Percentiles rank a stretch among this genome's conserved stretches.
Evolutionary conservation across 768 basidiomycete species (phyloP).

Genomic region (Serpula lacrymans): DNA sequence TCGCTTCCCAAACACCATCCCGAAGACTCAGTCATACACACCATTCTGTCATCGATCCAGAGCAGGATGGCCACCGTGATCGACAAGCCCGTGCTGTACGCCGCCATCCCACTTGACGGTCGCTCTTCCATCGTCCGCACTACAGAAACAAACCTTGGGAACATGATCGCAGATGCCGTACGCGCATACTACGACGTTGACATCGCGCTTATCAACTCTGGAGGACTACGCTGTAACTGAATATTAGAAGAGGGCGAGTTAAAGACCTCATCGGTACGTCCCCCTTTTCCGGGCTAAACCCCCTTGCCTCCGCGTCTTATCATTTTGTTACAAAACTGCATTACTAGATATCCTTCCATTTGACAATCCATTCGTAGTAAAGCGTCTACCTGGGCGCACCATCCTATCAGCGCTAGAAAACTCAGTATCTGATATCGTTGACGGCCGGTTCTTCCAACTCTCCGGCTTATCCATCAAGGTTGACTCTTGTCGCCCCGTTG

Average conservation of each 20-base stretch:
- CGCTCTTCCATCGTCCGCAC: background rate
- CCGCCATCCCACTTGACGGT: background rate
- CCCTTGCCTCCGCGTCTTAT: background rate
- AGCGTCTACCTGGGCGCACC: background rate
- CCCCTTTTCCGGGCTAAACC: background rate
- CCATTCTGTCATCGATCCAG: background rate
- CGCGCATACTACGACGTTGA: background rate
- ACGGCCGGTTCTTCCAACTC: conserved; percentile 4
- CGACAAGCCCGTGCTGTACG: background rate
- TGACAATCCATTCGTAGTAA: conserved; percentile 1
- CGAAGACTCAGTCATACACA: background rate
- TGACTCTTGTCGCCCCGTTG: conserved; percentile 3
- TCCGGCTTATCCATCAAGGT: conserved; percentile 4
- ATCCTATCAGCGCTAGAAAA: conserved; percentile 3
- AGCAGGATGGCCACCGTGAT: background rate
- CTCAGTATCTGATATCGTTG: conserved; percentile 6
- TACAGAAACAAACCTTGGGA: background rate
- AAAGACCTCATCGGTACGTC: conserved; percentile 14
- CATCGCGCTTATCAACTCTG: conserved; percentile 1
- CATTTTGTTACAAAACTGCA: background rate
- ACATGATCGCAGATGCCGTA: background rate
- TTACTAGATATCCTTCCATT: background rate
- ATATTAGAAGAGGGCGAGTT: background rate
- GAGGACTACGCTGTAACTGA: background rate
- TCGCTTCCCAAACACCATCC: background rate